Conservation (phyloP, 23 red algal species). For the Gracilaria domingensis region DNA sequence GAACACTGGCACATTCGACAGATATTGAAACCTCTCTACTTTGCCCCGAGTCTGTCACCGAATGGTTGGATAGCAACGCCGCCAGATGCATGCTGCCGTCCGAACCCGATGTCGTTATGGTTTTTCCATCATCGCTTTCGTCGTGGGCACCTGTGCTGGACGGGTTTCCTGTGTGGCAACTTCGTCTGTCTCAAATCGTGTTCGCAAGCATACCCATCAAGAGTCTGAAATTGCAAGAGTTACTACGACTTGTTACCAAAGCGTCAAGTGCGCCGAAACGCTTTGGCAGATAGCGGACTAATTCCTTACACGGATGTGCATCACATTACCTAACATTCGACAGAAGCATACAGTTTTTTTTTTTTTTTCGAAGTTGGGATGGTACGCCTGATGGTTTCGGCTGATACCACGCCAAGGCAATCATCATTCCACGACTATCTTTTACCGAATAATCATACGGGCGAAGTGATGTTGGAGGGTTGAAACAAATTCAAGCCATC, state of each 20-base stretch:
- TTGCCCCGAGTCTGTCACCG: not conserved
- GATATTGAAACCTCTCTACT: not conserved
- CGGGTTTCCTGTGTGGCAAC: constrained; percentile 63
- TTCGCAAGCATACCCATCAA: constrained; percentile 7
- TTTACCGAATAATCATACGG: not conserved
- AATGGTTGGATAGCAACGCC: constrained; percentile 40
- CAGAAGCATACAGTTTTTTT: not conserved
- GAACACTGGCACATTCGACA: not conserved
- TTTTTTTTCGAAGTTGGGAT: too few relatives aligned
- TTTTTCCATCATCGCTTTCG: constrained; percentile 22
- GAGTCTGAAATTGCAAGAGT: not conserved
- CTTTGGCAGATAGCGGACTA: constrained; percentile 51
- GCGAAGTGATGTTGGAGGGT: constrained; percentile 58
- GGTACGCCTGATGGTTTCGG: too few relatives aligned
- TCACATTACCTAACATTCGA: not conserved
- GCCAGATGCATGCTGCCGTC: constrained; percentile 23
- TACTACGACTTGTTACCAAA: constrained; percentile 16
- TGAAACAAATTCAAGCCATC: constrained; percentile 80
- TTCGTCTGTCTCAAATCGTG: constrained; percentile 58
- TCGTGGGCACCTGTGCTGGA: not conserved
- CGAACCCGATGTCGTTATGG: constrained; percentile 60
- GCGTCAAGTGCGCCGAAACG: constrained; percentile 58
- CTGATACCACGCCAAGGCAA: not conserved
- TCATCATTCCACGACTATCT: not conserved
- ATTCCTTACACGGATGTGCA: constrained; percentile 8